Conservation (phyloP, 1,284 basidiomycete genomes). For the Laetiporus sulphureus region DNA sequence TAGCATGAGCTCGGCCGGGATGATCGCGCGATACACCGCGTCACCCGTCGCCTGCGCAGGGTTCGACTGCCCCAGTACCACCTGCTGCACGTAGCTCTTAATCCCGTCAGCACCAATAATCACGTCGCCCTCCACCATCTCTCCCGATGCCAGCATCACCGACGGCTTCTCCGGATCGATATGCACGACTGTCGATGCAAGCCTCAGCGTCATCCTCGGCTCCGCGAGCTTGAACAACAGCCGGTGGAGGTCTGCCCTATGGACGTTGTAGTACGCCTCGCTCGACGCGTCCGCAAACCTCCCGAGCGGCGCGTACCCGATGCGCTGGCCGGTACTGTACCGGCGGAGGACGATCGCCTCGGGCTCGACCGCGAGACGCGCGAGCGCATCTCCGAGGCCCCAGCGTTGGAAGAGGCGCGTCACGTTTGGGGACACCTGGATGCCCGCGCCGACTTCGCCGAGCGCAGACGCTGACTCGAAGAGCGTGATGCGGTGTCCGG, state of each 20-base stretch:
- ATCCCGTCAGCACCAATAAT: slow-evolving; percentile 42
- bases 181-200: slow-evolving; percentile 36
- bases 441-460: slow-evolving; percentile 44
- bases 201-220: slow-evolving; percentile 39
- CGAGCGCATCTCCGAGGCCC: slow-evolving; percentile 33
- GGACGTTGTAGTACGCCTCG: slow-evolving; percentile 41
- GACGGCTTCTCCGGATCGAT: slow-evolving; percentile 33
- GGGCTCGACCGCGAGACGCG: slow-evolving; percentile 32
- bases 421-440: slow-evolving; percentile 44
- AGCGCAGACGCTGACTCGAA: slow-evolving; percentile 36
- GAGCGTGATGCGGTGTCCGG: slow-evolving; percentile 39
- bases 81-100: slow-evolving; percentile 44
- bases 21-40: slow-evolving; percentile 40
- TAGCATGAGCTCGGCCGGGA: slow-evolving; percentile 40
- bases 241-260: slow-evolving; percentile 54
- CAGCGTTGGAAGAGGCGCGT: slow-evolving; percentile 34
- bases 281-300: slow-evolving; percentile 33
- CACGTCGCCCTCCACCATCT: slow-evolving; percentile 33
- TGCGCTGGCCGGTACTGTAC: slow-evolving; percentile 34
- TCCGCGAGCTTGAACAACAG: slow-evolving; percentile 44
- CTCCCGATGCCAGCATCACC: slow-evolving; percentile 32
- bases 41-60: slow-evolving; percentile 43
- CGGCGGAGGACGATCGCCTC: slow-evolving; percentile 36
- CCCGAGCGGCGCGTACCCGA: slow-evolving; percentile 38
- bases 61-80: slow-evolving; percentile 30